Evolutionary conservation across 768 basidiomycete genomes (phyloP), one percentile per base, ranked within the genome.

Genomic region (Flagelloscypha sp.): DNA sequence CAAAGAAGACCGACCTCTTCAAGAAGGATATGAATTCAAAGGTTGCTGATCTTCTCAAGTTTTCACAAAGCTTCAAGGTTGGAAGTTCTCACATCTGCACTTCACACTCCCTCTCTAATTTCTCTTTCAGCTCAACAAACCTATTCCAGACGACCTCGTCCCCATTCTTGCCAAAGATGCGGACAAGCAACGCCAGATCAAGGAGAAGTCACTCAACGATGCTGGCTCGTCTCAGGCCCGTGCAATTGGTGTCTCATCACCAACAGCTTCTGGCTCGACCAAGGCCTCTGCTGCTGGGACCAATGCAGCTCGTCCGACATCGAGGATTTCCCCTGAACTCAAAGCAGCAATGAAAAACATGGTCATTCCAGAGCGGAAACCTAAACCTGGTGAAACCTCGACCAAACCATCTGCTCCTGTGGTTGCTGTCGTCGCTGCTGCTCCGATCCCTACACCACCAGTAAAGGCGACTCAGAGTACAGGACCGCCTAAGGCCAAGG

Each of bases 1-100:
- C 89, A 62, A 94, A 93, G 72, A 77, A 86, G 56, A 86, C 89
- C 50, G 81, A 84, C 10, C 60, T 93, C 29, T 76, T 79, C 33
- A 93, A 92, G 71, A 84, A 72, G 50, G 93, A 97, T 55, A 86
- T 93, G 78, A 90, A 98, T 58, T 87, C 86, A 53, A 79, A 86
- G 43, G 77, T 95, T 66, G 84, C 89, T 7, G 94, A 98, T 27
- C 66, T 98, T 24, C 73, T 92, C 55, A 86, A 85, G 59, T 99
- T 97, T 60, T 89, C 88, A 45, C 73, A 86, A 57, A 82, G 61
- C 47, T 99, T 99, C 79, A 94, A 95, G 76, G 93, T 92, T 30
- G 30, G 69, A 47, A 13, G 34, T 41, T 30, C n/a, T 19, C 16
- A 5, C 18, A 16, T 19, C 2, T 4, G 20, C 18, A 4, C 2